Percentiles rank a stretch among this genome's conserved stretches.
phyloP scores from a whole-genome alignment of 2,329 filamentous ascomycete genomes.

The Cladophialophora exuberans region DNA sequence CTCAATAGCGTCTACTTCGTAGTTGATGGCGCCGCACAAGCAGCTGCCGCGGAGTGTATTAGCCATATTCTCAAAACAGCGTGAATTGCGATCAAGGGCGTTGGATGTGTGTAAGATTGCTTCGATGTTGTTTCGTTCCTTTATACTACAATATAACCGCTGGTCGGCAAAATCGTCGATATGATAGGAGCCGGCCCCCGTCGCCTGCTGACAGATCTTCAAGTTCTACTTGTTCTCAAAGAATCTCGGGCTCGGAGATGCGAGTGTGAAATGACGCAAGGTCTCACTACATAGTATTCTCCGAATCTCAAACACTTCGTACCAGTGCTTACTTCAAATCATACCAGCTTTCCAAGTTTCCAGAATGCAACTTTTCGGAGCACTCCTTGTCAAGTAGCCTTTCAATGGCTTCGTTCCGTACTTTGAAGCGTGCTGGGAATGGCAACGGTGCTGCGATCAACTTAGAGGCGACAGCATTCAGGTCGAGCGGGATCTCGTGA shows the following conservation, averaged over 20 bases:
- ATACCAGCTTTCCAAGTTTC: not conserved
- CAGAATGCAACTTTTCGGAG: not conserved
- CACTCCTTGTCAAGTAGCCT: not conserved
- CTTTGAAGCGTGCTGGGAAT: not conserved
- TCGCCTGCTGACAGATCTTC: not conserved
- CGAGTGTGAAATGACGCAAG: too few species aligned
- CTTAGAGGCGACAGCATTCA: not conserved
- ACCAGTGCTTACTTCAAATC: not conserved
- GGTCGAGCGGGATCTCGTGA: slow-evolving; percentile 3
- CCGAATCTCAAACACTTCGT: too few species aligned
- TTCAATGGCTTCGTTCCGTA: not conserved
- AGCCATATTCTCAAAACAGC: not conserved
- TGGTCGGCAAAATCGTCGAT: too few species aligned
- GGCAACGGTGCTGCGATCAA: not conserved
- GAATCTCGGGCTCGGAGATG: not conserved
- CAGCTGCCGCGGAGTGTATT: not conserved
- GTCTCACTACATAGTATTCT: too few species aligned
- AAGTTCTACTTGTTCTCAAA: not conserved
- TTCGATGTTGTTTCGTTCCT: not conserved
- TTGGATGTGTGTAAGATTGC: not conserved
- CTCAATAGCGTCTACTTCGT: not conserved
- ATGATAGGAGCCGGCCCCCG: too few species aligned
- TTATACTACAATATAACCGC: not conserved
- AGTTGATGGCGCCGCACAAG: slow-evolving; percentile 3
- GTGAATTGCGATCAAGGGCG: not conserved